Conservation (phyloP, 2,329 filamentous ascomycete genomes). For the Gremmenia infestans region DNA sequence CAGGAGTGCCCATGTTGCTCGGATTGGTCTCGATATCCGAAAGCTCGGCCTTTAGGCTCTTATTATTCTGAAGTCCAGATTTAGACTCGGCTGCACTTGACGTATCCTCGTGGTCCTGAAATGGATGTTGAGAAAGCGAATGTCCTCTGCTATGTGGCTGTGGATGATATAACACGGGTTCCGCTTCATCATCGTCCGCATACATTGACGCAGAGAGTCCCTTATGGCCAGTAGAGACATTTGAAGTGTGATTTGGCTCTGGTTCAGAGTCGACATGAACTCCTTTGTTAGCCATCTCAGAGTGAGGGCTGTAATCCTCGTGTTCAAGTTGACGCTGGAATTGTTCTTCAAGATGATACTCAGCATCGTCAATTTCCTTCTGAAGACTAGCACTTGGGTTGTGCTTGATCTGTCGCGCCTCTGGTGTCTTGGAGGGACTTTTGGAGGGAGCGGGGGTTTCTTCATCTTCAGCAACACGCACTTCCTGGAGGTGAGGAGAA, state of each 20-base stretch:
- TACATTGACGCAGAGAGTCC: conserved; percentile 38
- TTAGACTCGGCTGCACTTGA: conserved; percentile 26
- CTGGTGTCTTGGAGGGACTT: conserved; percentile 50
- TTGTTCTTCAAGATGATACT: conserved; percentile 78
- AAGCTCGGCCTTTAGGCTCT: conserved; percentile 39
- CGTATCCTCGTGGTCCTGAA: conserved; percentile 49
- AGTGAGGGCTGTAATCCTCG: conserved; percentile 67
- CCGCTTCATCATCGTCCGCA: conserved; percentile 48
- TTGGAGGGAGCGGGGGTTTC: conserved; percentile 32
- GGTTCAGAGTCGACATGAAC: conserved; percentile 15
- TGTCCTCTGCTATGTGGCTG: conserved; percentile 70
- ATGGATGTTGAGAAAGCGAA: conserved; percentile 64
- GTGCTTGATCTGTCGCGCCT: conserved; percentile 58
- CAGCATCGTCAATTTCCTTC: conserved; percentile 77
- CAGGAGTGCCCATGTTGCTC: conserved; percentile 64
- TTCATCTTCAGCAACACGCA: conserved; percentile 71
- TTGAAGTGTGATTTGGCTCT: conserved; percentile 14
- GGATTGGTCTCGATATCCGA: conserved; percentile 71
- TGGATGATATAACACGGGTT: conserved; percentile 62
- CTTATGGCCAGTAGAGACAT: conserved; percentile 19
- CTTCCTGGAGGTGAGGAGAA: conserved; percentile 62
- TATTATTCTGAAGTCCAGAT: conserved; percentile 4
- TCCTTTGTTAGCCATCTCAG: conserved; percentile 28
- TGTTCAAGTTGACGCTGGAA: conserved; percentile 75
- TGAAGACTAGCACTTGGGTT: conserved; percentile 76